A percentile compares a stretch with the other conserved stretches of the same genome.
These are phyloP conservation scores for Termitomyces sp. DNA, from an alignment of 768 basidiomycete species.

Conservation along the genomic window DNA sequence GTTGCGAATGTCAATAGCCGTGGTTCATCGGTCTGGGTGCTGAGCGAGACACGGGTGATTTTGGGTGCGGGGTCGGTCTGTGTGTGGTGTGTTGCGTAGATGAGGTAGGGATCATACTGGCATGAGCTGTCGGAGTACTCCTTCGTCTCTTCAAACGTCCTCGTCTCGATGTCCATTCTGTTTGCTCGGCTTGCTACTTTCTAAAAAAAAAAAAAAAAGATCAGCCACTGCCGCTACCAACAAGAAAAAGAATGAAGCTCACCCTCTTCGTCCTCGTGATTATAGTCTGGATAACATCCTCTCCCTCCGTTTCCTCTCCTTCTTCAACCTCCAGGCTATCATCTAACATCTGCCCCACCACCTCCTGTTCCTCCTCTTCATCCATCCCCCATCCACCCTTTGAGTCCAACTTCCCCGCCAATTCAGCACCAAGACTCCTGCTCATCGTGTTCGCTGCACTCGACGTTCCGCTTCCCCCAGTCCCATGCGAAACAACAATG, in stretches of 20 bases:
- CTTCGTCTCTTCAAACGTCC: constrained; percentile 55
- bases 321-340: constrained; percentile 33
- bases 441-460: constrained; percentile 57
- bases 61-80: constrained; percentile 64
- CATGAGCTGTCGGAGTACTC: constrained; percentile 73
- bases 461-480: constrained; percentile 33
- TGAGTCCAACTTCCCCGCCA: constrained; percentile 49
- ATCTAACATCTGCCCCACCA: constrained; percentile 26
- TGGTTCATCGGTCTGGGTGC: constrained; percentile 52
- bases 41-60: constrained; percentile 37
- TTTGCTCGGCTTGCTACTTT: constrained; percentile 63
- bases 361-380: constrained; percentile 28
- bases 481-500: constrained; percentile 29
- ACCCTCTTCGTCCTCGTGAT: constrained; percentile 82
- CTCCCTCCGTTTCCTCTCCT: constrained; percentile 56
- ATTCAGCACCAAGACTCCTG: constrained; percentile 71
- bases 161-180: constrained; percentile 33
- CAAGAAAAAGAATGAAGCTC: constrained; percentile 13
- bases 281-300: constrained; percentile 82
- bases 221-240: constrained; percentile 2
- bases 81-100: constrained; percentile 36
- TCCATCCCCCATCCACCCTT: constrained; percentile 36
- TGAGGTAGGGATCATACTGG: constrained; percentile 59
- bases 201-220: constrained; percentile 28
- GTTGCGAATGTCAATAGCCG: constrained; percentile 17